phyloP scores from a whole-genome alignment of 345 rosid genomes.

The Erucastrum elatum region DNA sequence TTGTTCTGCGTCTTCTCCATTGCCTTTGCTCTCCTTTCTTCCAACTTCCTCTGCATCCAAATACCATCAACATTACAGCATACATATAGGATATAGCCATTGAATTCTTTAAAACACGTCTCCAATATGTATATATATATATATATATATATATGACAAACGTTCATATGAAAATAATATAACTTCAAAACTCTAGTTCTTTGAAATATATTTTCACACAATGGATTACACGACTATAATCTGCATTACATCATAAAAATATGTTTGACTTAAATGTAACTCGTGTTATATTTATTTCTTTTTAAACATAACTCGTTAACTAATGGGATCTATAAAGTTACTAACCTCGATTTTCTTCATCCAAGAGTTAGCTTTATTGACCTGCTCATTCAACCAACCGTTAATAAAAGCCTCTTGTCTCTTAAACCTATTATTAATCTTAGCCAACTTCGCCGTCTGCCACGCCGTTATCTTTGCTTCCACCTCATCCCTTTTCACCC shows the following conservation, averaged over 20 bases:
- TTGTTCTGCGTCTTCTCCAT: constrained; percentile 88
- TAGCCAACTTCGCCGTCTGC: constrained; percentile 86
- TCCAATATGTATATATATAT: too few species aligned
- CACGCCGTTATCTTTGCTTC: constrained; percentile 93
- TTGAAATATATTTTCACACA: background rate
- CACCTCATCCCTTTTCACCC: constrained; percentile 92
- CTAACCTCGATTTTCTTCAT: constrained; percentile 92
- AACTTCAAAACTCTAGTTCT: background rate
- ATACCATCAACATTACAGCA: background rate
- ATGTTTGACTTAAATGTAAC: background rate
- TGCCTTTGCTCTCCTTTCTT: constrained; percentile 85
- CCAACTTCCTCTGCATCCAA: constrained; percentile 75
- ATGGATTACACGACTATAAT: background rate
- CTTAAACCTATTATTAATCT: constrained; percentile 87
- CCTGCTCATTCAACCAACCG: constrained; percentile 91
- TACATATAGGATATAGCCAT: background rate
- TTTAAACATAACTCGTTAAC: background rate
- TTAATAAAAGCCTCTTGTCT: constrained; percentile 88
- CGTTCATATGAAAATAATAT: background rate
- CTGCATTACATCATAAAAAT: background rate
- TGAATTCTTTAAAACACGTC: background rate
- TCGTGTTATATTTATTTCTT: background rate
- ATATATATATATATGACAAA: background rate
- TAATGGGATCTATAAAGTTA: background rate
- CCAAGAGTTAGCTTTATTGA: constrained; percentile 75